Evolutionary conservation across 352 stramenopile species (phyloP), one percentile per base, ranked within the genome.

Genomic region (Globisporangium megalacanthum): DNA sequence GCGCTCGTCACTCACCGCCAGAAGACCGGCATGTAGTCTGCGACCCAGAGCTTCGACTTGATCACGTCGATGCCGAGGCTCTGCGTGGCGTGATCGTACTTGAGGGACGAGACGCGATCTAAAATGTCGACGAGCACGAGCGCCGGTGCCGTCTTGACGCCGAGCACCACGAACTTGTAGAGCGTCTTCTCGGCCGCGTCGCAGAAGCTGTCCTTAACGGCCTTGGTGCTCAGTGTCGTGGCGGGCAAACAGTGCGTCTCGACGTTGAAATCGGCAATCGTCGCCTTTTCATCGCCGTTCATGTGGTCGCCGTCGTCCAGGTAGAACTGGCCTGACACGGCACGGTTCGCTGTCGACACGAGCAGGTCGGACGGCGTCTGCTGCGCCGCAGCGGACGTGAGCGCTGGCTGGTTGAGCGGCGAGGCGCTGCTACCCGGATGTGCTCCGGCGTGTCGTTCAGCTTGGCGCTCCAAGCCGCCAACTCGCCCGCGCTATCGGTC

Each of bases 381-480:
- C 17, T 75, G 79, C 49, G 73, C 70, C 9, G 62, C 72, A 15
- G 67, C 52, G 22, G 59, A 81, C 0, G 79, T 89, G 22, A 83
- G 69, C 15, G 72, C 67, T 15, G 63, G 20, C 57, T 79, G 70
- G 56, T 87, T 74, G 59, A 80, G 66, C 0, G 72, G 61, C 11
- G 86, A 19, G 37, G 86, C 76, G 15, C 56, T 62, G 37, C 79
- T 76, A 9, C 76, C 76, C 71, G 69, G 47, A 89, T 68, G 47
- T 76, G 69, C 51, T 87, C 68, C 0, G 72, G 79, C 70, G 87
- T 83, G 35, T 83, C 73, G 44, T 83, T 77, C 19, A 89, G 44
- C 44, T 62, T 81, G 48, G 76, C 75, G 4, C 59, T 20, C 45
- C 62, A 72, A 3, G 63, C 72, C 13, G 68, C 47, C 10, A 45